Base-by-base conservation (phyloP, 352 stramenopile species). In the Globisporangium perplexum region DNA sequence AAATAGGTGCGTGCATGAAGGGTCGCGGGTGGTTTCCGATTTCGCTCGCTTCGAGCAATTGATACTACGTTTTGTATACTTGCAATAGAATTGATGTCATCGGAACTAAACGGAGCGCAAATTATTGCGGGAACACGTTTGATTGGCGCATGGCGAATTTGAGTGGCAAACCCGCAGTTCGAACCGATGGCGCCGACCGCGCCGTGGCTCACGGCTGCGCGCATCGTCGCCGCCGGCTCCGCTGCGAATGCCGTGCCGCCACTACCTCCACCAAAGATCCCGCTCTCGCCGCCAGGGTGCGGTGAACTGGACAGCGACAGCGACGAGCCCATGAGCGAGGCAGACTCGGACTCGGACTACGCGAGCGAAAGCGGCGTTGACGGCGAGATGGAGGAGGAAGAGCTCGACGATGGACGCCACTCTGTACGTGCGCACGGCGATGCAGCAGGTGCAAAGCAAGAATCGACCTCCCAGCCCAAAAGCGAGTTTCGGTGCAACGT, bases 401-500 rank as follows among this genome's bases (percentile, higher is more conserved):
- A 11, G 30, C 10, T 35, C 10, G 30, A 10, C 30, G 10, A 1
- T 4, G 10, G 30, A 35, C 7, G 28, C 10, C 26, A 8, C 35
- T 54, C 35, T 4, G 7, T 14, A 8, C 22, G 8, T 15, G 24
- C 42, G 22, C 18, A 33, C 15, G 10, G 15, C 10, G 14, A 18
- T 8, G 23, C 48, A 23, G 20, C 26, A 55, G 20, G 44, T 48
- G 20, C 41, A 53, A 12, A 17, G 20, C 42, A 17, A 7, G 17
- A n/a, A 0, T 15, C 24, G 39, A 30, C 22, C 20, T 53, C 47
- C 18, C 50, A 47, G 24, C 23, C 38, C 7, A 18, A 23, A 22
- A 23, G 53, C 20, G 35, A 51, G 8, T 62, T 61, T 12, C n/a
- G 3, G 10, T 65, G 59, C 47, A 26, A 17, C 26, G 30, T 62